phyloP scores from a whole-genome alignment of 2,329 filamentous ascomycete genomes.

The Parastagonospora avenae region DNA sequence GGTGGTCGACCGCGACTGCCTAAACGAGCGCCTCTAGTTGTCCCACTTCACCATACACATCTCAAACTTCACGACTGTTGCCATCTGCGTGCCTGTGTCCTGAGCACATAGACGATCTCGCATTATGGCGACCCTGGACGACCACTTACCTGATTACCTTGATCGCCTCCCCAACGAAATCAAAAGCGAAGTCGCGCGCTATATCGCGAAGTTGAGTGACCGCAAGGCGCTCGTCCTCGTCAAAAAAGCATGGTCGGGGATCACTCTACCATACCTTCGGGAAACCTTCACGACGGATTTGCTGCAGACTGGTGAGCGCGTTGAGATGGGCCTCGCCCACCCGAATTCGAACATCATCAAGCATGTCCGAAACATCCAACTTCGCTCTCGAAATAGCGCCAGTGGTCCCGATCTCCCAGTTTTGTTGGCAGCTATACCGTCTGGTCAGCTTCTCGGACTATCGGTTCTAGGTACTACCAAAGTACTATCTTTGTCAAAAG shows the following conservation, averaged over 20 bases:
- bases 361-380: not conserved
- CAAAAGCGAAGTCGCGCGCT: not conserved
- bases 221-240: slow-evolving; percentile 1
- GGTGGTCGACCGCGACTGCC: no score
- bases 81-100: no score
- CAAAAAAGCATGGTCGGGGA: not conserved
- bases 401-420: no score
- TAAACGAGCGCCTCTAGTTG: no score
- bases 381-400: not conserved
- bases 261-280: slow-evolving; percentile 1
- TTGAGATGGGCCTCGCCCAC: not conserved
- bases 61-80: no score
- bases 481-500: not conserved
- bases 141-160: no score
- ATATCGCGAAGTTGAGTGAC: not conserved
- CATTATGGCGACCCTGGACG: no score
- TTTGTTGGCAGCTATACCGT: not conserved
- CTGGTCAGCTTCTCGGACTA: not conserved
- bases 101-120: no score
- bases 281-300: not conserved
- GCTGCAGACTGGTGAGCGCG: not conserved
- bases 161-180: no score
- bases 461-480: not conserved
- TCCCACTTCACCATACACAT: no score
- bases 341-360: slow-evolving; percentile 1